phyloP scores from a whole-genome alignment of 257 asterid species.

The Solanum chilense region DNA sequence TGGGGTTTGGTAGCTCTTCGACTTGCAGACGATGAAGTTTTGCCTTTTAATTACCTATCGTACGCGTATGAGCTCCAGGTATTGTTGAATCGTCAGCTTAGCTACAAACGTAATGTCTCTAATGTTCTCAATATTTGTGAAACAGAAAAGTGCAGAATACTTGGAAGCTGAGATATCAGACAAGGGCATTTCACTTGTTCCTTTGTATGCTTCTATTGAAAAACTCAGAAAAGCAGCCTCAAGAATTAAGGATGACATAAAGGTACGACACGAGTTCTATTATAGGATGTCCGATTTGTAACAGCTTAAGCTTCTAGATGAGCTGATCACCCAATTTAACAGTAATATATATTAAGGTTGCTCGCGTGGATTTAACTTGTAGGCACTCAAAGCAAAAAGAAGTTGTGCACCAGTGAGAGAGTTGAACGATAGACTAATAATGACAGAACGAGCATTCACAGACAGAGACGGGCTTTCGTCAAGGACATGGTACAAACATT shows the following conservation, averaged over 20 bases:
- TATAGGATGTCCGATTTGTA: neutral
- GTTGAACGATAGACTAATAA: constrained; percentile 66
- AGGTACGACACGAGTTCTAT: constrained; percentile 27
- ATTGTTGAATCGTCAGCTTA: neutral
- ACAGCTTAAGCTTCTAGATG: neutral
- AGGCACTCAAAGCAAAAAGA: constrained; percentile 35
- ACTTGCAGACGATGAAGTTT: constrained; percentile 63
- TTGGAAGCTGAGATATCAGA: constrained; percentile 36
- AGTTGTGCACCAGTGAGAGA: constrained; percentile 38
- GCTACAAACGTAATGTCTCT: neutral
- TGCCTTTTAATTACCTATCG: constrained; percentile 67
- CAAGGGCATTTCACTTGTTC: constrained; percentile 37
- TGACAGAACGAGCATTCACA: constrained; percentile 80
- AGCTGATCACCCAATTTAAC: fast-evolving
- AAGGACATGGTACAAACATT: constrained; percentile 73
- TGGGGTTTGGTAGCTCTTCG: constrained; percentile 79
- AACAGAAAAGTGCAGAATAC: constrained; percentile 51
- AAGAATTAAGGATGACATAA: constrained; percentile 33
- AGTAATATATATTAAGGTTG: neutral
- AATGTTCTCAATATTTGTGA: neutral
- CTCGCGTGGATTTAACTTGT: neutral
- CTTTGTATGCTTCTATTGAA: constrained; percentile 50
- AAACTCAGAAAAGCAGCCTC: constrained; percentile 47
- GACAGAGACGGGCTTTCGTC: constrained; percentile 61
- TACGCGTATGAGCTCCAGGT: constrained; percentile 78